Base-by-base conservation (phyloP, 192 early-diverging fungal species). In the Allomyces macrogynus region DNA sequence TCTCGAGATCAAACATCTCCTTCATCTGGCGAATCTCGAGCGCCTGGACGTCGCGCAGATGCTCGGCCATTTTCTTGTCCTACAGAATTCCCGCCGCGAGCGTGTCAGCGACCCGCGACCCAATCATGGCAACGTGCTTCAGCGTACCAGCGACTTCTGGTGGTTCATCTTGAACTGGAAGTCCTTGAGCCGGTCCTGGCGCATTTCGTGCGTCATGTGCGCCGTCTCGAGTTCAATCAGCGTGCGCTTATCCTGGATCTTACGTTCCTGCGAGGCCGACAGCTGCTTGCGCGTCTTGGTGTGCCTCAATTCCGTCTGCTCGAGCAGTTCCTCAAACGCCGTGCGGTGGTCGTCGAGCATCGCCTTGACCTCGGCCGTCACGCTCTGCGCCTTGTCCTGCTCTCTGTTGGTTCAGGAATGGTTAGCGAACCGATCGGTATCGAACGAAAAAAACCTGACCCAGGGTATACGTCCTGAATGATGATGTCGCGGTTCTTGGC, bases 41-140 rank as follows among this genome's bases (percentile, higher is more conserved):
- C 43, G 73, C 67, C 62, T 76, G 74, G 24, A 68, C 61, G 43
- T 76, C 74, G 22, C 74, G 69, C 5, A 71, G 65, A 10, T 76
- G 69, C 32, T 76, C 74, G n/a, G 61, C 67, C 23, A 72, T 43
- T 2, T 62, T 67, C 62, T 72, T 72, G 62, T 69, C 49, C 49
- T 40, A 40, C 32, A 40, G 0, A 2, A 40, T 40, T 7, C 32
- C 32, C n/a, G n/a, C 4, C 7, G 32, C 32, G 8, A 40, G 8
- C 32, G 32, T 7, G 32, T 40, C 4, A 40, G 32, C 32, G 0
- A 40, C 3, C 4, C 32, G 7, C 3, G 32, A 40, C 7, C 7
- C 32, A 8, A n/a, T n/a, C n/a, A n/a, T n/a, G n/a, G n/a, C n/a
- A n/a, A n/a, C n/a, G n/a, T n/a, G n/a, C n/a, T n/a, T n/a, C n/a